Percentiles rank a stretch among this genome's conserved stretches.
These are phyloP conservation scores for Spergularia bocconei DNA, from an alignment of 148 eudicot genomes.

Conservation along the genomic window DNA sequence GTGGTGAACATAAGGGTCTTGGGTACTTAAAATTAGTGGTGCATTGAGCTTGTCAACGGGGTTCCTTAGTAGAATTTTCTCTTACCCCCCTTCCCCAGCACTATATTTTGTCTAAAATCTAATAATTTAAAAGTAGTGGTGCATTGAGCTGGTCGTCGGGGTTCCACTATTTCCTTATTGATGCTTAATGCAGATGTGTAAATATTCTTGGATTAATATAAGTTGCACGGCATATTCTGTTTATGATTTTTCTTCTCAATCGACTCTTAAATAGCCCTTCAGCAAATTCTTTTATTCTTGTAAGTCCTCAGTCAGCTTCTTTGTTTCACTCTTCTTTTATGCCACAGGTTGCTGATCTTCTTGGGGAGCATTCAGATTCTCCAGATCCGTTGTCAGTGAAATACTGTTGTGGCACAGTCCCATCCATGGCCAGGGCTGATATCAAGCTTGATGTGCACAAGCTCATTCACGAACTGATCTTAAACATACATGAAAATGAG, in stretches of 20 bases:
- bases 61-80: too few relatives aligned
- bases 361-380: constrained; percentile 43
- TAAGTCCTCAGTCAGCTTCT: neutral
- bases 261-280: neutral
- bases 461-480: constrained; percentile 69
- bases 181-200: too few relatives aligned
- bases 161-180: too few relatives aligned
- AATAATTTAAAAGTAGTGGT: too few relatives aligned
- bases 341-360: constrained; percentile 63
- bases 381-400: constrained; percentile 36
- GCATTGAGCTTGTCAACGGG: too few relatives aligned
- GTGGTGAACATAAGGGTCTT: neutral
- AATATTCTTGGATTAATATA: too few relatives aligned
- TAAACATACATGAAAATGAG: constrained; percentile 75
- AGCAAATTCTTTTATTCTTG: neutral
- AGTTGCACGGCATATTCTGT: too few relatives aligned
- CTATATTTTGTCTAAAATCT: too few relatives aligned
- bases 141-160: too few relatives aligned
- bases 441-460: constrained; percentile 58
- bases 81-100: too few relatives aligned
- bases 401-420: constrained; percentile 73
- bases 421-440: constrained; percentile 52
- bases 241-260: too few relatives aligned
- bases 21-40: neutral
- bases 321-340: constrained; percentile 9